These are phyloP conservation scores for Metrosideros polymorpha DNA, from an alignment of 441 rosid genomes.

Conservation along the genomic window DNA sequence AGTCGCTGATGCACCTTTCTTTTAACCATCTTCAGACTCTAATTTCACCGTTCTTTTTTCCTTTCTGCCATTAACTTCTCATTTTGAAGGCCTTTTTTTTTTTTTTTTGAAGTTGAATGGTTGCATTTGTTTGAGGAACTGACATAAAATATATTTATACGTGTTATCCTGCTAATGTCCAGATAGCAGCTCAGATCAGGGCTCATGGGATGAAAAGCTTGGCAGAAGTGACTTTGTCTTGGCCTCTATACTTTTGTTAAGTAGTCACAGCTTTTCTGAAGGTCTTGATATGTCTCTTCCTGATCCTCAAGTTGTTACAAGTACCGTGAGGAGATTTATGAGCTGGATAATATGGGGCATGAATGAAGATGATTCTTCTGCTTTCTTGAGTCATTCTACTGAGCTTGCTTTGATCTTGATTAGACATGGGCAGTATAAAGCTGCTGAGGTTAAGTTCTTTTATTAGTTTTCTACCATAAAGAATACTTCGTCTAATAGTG, in stretches of 20 bases:
- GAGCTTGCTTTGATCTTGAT: conserved; percentile 71
- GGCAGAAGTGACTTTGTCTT: conserved; percentile 85
- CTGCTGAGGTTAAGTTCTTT: conserved; percentile 67
- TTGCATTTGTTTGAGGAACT: background rate
- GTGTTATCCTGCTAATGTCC: conserved; percentile 17
- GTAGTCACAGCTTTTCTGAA: conserved; percentile 27
- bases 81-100: no score
- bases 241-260: conserved; percentile 55
- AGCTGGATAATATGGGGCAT: conserved; percentile 88
- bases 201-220: conserved; percentile 74
- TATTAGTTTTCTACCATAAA: background rate
- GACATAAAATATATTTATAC: background rate
- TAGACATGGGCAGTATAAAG: conserved; percentile 77
- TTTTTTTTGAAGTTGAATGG: background rate
- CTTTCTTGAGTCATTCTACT: conserved; percentile 61
- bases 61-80: background rate
- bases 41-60: background rate
- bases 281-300: conserved; percentile 40
- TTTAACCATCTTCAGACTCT: background rate
- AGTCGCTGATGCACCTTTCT: background rate
- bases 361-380: conserved; percentile 54
- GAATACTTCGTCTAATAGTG: background rate
- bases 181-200: conserved; percentile 59
- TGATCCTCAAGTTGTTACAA: conserved; percentile 43
- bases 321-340: conserved; percentile 48